phyloP scores from a whole-genome alignment of 129 eudicot genomes.

The Dittrichia graveolens region DNA sequence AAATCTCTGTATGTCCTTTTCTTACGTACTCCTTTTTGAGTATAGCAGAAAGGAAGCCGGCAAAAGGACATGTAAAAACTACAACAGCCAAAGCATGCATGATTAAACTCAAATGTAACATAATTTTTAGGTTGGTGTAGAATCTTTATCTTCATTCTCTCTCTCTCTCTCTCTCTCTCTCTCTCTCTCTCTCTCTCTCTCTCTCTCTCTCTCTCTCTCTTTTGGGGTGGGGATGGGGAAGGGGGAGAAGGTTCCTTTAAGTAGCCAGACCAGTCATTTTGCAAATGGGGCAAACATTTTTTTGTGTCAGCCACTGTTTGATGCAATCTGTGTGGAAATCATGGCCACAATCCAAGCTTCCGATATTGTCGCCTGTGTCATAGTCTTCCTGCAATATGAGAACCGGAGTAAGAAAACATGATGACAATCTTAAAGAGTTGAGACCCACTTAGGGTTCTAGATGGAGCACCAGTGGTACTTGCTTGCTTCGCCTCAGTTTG shows the following conservation, averaged over 20 bases:
- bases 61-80: slow-evolving; percentile 38
- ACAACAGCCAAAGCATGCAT: slow-evolving; percentile 33
- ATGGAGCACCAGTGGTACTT: no score
- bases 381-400: slow-evolving; percentile 33
- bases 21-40: slow-evolving; percentile 16
- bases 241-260: not conserved
- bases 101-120: slow-evolving; percentile 12
- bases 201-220: slow-evolving; percentile 1
- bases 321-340: slow-evolving; percentile 46
- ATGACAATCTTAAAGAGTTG: not conserved
- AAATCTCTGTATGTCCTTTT: slow-evolving; percentile 31
- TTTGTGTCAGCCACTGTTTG: slow-evolving; percentile 39
- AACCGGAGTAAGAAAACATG: not conserved
- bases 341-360: slow-evolving; percentile 44
- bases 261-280: slow-evolving; percentile 46
- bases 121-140: not conserved
- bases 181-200: slow-evolving; percentile 1
- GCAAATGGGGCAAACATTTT: slow-evolving; percentile 45
- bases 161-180: slow-evolving; percentile 1
- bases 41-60: slow-evolving; percentile 29
- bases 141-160: not conserved
- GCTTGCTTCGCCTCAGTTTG: no score
- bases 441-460: not conserved
- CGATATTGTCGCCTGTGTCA: slow-evolving; percentile 35
- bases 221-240: not conserved